Base-by-base conservation (phyloP, 768 basidiomycete species). In the Mycena haematopus region DNA sequence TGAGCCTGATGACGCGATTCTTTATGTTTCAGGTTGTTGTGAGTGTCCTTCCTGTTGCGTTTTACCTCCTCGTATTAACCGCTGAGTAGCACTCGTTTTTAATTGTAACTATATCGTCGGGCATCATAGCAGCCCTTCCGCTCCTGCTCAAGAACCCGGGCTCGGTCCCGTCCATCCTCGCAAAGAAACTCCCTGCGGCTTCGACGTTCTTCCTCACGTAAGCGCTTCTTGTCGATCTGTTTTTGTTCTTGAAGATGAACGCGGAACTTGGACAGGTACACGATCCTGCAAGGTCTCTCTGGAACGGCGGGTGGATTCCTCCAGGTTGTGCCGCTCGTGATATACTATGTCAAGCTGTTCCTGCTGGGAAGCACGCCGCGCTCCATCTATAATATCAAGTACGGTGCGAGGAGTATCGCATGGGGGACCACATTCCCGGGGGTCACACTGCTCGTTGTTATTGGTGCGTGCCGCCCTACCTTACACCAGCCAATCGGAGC, bases 1-100 rank as follows among this genome's bases (percentile, higher is more conserved):
- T 97, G 6, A 92, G 90, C 54, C 76, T 99, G 71, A 97, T 98
- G 96, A 88, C 87, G 1, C 82, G 97, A 22, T 99, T 83, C 78
- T 96, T 96, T 78, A 78, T 93, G 65, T 97, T 97, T 83, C 90
- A 92, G 78, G 92, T 96, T 52, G 77, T 97, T 56, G 93, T 96
- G 76, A 66, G 93, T 86, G 5, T 17, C 22, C 22, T 45, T 45
- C 10, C 6, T 42, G n/a, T n/a, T n/a, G n/a, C 9, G 21, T 6
- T 42, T 21, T n/a, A 6, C 6, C 14, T 11, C 19, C 19, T 45
- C 7, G 6, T 9, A 22, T 8, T 38, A 25, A 15, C 38, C 40
- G 40, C 13, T n/a, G 7, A 38, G 22, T 76, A 97, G 91, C 92
- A 99, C 76, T 93, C 93, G 2, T 99, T 99, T 86, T 79, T 99